phyloP scores from a whole-genome alignment of 257 asterid species.

The Solanum bulbocastanum region DNA sequence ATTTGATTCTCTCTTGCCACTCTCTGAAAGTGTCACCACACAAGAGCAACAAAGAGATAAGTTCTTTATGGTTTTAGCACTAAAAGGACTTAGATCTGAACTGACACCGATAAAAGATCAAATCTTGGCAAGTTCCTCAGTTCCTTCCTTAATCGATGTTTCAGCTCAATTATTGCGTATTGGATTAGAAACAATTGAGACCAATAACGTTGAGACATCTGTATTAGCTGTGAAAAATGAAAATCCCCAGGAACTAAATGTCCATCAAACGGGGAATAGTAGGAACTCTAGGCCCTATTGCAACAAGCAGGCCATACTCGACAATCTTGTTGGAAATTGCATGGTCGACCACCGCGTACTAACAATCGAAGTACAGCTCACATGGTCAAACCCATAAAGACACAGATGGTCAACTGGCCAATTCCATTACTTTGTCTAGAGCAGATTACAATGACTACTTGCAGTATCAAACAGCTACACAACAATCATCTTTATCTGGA shows the following conservation, averaged over 20 bases:
- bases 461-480: not conserved
- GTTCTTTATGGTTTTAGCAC: not conserved
- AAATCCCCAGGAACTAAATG: not conserved
- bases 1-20: not conserved
- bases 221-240: not conserved
- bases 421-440: not conserved
- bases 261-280: not conserved
- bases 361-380: not conserved
- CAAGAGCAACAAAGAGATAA: not conserved
- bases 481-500: not conserved
- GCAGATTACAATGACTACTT: not conserved
- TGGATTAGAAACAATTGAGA: not conserved
- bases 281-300: not conserved
- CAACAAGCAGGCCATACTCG: not conserved
- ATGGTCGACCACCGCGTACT: not conserved
- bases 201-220: not conserved
- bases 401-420: not conserved
- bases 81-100: not conserved
- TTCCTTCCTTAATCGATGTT: not conserved
- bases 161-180: not conserved
- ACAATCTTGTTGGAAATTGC: not conserved
- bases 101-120: not conserved
- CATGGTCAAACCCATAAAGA: not conserved
- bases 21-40: not conserved
- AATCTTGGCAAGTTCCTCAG: not conserved